Evolutionary conservation across 169 alveolate species (phyloP), one percentile per base, ranked within the genome.

Genomic region (Miamiensis avidus): DNA sequence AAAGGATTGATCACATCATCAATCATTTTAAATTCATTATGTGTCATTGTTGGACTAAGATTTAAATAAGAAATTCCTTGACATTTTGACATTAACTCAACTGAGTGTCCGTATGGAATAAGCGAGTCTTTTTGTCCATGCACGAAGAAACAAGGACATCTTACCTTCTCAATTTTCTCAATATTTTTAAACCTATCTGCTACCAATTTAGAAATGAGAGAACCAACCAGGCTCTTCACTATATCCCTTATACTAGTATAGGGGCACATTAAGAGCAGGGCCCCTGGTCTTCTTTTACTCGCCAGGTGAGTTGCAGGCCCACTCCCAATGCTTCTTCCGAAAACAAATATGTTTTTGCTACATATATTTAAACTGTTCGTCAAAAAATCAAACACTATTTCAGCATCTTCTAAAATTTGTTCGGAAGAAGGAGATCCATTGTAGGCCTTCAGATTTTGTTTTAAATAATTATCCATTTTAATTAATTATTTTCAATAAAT

Each of bases 271-370:
- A 95, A 87, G 16, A 92, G 83, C 78, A 95, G 82, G 64, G 93
- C 82, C 69, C 94, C 90, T 31, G 94, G 92, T 79, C 91, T 84
- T 65, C 87, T 89, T 26, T 89, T 81, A 0, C 94, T 91, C 32
- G 95, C 96, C 49, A 95, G 78, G 32, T 92, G 91, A 20, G 94
- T 89, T 0, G 96, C 96, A 29, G 96, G 96, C 11, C 96, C 95
- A 31, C 94, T 85, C 1, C 97, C 97, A 0, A 95, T 81, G 26
- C 94, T 87, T 65, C 97, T 86, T 4, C 97, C 97, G 76, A 92
- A 91, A 0, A 95, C 65, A 69, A 93, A 86, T 15, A 95, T 95
- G 31, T 88, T 85, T 64, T 79, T 74, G 11, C 81, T 88, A 29
- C 84, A 65, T 20, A 92, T 76, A 72, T 89, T 89, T 78, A 88